These are phyloP conservation scores for Boletellus deceptivus DNA, from an alignment of 1,284 basidiomycete species.

Conservation along the genomic window DNA sequence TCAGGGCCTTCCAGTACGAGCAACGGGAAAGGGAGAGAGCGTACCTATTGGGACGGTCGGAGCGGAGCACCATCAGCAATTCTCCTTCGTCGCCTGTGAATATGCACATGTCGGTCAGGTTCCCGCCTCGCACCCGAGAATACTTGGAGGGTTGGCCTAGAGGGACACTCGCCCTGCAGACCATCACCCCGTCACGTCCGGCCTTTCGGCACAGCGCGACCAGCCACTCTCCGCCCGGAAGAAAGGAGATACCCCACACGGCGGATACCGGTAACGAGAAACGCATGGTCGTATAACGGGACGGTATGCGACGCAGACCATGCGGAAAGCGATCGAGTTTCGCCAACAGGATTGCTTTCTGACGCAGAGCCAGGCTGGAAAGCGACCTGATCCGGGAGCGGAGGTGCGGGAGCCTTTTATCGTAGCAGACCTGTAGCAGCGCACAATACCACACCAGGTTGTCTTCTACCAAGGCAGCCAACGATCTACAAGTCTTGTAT, in stretches of 20 bases:
- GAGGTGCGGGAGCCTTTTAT: constrained; percentile 7
- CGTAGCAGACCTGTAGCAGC: constrained; percentile 7
- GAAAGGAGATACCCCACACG: constrained; percentile 12
- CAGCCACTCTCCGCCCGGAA: constrained; percentile 15
- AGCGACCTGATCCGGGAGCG: not conserved
- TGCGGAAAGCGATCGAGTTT: constrained; percentile 11
- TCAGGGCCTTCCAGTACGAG: not conserved
- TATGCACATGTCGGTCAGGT: constrained; percentile 3
- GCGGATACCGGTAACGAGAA: constrained; percentile 2
- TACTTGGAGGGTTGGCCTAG: not conserved
- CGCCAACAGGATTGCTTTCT: constrained; percentile 5
- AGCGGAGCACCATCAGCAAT: constrained; percentile 8
- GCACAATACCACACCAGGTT: constrained; percentile 10
- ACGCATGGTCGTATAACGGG: constrained; percentile 1
- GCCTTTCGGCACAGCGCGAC: constrained; percentile 7
- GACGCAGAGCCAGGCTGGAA: constrained; percentile 1
- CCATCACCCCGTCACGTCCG: constrained; percentile 3
- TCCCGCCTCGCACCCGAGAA: not conserved
- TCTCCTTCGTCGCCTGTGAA: constrained; percentile 9
- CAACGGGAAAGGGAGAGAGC: not conserved
- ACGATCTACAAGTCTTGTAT: constrained; percentile 2
- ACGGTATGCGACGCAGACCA: not conserved
- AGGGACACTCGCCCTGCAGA: constrained; percentile 5
- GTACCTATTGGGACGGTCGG: constrained; percentile 1
- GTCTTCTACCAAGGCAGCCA: constrained; percentile 2